Conservation (phyloP, 2,329 filamentous ascomycete genomes). For the Colletotrichum orchidophilum region DNA sequence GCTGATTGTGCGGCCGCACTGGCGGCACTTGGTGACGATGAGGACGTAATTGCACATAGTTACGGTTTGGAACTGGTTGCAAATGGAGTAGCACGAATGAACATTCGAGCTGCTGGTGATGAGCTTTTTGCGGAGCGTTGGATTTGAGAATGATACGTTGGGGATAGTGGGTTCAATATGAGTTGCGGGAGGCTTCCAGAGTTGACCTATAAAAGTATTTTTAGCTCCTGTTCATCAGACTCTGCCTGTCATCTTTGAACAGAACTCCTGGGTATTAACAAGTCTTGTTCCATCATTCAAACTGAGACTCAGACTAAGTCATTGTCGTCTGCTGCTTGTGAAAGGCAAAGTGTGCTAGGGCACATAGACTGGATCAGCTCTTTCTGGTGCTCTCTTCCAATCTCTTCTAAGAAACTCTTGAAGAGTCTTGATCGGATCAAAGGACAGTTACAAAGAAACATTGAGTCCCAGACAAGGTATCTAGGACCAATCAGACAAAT, state of each 20-base stretch:
- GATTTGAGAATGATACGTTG: background rate
- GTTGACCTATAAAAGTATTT: background rate
- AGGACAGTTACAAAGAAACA: background rate
- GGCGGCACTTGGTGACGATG: constrained; percentile 29
- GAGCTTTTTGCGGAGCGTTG: too few species aligned
- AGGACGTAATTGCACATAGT: constrained; percentile 30
- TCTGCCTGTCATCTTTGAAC: background rate
- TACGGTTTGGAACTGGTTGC: background rate
- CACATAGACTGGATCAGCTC: background rate
- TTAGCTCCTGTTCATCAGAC: background rate
- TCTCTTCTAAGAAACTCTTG: background rate
- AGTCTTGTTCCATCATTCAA: background rate
- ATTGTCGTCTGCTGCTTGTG: background rate
- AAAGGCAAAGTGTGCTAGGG: background rate
- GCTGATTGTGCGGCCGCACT: constrained; percentile 9
- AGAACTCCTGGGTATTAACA: background rate
- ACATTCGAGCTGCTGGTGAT: background rate
- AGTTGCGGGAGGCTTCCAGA: background rate
- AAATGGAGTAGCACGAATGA: background rate
- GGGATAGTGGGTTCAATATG: background rate
- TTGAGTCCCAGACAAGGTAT: background rate
- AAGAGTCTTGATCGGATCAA: background rate
- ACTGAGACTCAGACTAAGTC: background rate
- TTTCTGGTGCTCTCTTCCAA: background rate
- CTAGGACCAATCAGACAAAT: background rate